Evolutionary conservation across 116 monocot species (phyloP), one percentile per base, ranked within the genome.

Genomic region (Zostera marina): DNA sequence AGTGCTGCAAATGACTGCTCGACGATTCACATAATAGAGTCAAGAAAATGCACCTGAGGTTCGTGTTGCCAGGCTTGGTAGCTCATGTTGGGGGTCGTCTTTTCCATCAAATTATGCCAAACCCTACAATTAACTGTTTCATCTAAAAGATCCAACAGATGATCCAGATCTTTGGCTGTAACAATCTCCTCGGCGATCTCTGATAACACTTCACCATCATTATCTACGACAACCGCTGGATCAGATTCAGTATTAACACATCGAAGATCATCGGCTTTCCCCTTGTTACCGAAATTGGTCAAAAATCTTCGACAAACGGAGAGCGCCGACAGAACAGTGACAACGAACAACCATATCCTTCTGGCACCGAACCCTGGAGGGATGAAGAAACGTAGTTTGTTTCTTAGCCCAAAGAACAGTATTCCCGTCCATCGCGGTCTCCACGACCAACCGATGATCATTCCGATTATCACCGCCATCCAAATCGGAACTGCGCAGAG

Each of bases 361-460:
- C 85, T 62, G 0, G 94, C 94, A 0, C 94, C 94, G 43, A 94
- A 40, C 32, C 85, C 88, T 43, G 84, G 81, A 38, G 71, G 84
- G 72, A 38, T 64, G 3, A 73, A 4, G 59, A 80, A 71, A 51
- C 85, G 69, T 25, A 82, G 51, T 65, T 71, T 68, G 72, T 79
- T 70, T 47, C 98, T 70, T 5, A 98, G 62, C 10, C 98, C 98
- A 9, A 90, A 70, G 57, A 78, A 85, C 20, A 98, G 25, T 9
- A 98, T 71, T 38, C 90, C 98, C 51, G 98, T 85, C 98, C 98
- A 98, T 17, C 98, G 70, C 58, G 98, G 98, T 38, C 86, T 53
- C 90, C 98, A 98, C 11, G 98, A 80, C 98, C 98, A 90, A 14
- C 98, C 98, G 63, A 94, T 85, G 49, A 80, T 79, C 41, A 94